Evolutionary conservation across 1,284 basidiomycete species (phyloP), one percentile per base, ranked within the genome.

Genomic region (Moesziomyces globuligerus): DNA sequence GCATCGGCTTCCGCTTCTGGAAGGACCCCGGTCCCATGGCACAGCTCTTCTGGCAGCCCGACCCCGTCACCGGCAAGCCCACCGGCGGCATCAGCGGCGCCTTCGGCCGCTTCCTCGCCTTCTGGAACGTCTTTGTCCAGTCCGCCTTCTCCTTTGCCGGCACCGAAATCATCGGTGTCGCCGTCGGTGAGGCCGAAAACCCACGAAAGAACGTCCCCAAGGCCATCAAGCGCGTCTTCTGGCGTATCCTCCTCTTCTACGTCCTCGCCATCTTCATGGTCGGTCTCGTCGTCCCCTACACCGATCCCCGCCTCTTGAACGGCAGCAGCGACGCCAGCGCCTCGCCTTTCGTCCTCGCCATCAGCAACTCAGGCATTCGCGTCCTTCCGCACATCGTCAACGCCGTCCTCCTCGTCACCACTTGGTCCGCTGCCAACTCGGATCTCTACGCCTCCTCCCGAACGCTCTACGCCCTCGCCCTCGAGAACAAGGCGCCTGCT

Each of bases 121-220:
- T 83, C 67, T 79, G 71, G 58, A 59, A 60, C 29, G 56, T 80
- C 15, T 76, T 83, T n/a, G 72, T 83, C n/a, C 72, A 82, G 24
- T 90, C 91, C 9, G 90, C 90, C 3, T 94, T 93, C 85, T 90
- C 89, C 13, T 93, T 89, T 84, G 90, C 34, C 87, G 88, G 38
- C 40, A 93, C 91, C 17, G 92, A 94, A 81, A 90, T 93, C 70
- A 90, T 94, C 37, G 92, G 91, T 36, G 89, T 93, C 82, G 86
- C 91, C 54, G 91, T 91, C 32, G 83, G 89, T 26, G 91, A 92
- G 74, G 78, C 77, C 4, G 76, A 78, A 54, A 83, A 83, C 75
- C 85, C 85, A 7, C 74, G 83, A 18, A 60, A 65, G 51, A 80
- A 80, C 44, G 70, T 77, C 1, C 70, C 73, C 37, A 62, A 61